phyloP scores from a whole-genome alignment of 2,329 filamentous ascomycete genomes.

The Trichoderma brevicompactum region DNA sequence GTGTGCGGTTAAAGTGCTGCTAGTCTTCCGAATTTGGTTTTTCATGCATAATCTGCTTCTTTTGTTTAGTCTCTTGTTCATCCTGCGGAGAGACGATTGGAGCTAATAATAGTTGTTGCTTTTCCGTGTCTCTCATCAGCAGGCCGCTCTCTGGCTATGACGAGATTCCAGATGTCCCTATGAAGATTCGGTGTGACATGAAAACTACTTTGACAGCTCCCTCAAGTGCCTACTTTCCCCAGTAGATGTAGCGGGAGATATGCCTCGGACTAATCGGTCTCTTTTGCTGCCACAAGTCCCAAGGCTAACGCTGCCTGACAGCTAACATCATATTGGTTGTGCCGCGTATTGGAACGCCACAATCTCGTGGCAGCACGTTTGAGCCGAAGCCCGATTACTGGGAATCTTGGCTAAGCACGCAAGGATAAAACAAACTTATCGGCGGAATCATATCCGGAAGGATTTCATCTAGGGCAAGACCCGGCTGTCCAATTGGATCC shows the following conservation, averaged over 20 bases:
- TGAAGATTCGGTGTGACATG: background rate
- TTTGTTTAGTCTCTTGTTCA: slow-evolving; percentile 23
- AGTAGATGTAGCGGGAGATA: slow-evolving; percentile 1
- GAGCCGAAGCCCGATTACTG: background rate
- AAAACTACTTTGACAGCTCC: no score
- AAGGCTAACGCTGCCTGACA: background rate
- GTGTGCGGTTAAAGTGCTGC: slow-evolving; percentile 24
- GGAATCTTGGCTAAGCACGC: background rate
- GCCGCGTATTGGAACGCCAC: slow-evolving; percentile 11
- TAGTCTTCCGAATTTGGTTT: slow-evolving; percentile 21
- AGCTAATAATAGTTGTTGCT: slow-evolving; percentile 16
- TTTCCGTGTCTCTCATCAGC: slow-evolving; percentile 1
- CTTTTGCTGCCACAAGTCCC: background rate
- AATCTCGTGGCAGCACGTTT: slow-evolving; percentile 1
- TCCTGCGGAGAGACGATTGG: slow-evolving; percentile 15
- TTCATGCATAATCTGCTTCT: slow-evolving; percentile 13
- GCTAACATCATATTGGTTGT: background rate
- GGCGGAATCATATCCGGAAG: slow-evolving; percentile 17
- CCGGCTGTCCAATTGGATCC: slow-evolving; percentile 19
- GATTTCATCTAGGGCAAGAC: slow-evolving; percentile 9
- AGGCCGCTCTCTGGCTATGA: background rate
- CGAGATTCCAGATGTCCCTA: background rate
- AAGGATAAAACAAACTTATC: background rate
- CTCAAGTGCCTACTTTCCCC: background rate
- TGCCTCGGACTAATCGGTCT: background rate